phyloP scores from a whole-genome alignment of 768 basidiomycete species.

The button mushroom (Agaricus bisporus) region DNA sequence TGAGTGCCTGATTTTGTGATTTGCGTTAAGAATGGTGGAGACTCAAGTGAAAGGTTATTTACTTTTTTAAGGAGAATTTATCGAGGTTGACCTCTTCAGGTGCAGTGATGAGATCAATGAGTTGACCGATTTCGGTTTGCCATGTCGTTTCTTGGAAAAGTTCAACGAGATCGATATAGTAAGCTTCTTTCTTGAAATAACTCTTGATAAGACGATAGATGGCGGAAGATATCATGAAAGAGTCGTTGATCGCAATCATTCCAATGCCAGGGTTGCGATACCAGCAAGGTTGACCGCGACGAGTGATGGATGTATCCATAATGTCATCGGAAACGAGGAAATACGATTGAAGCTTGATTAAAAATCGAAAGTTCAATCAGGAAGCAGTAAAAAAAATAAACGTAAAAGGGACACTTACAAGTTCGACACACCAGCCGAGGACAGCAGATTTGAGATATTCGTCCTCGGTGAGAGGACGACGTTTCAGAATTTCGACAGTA shows the following conservation, averaged over 20 bases:
- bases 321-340: constrained; percentile 98
- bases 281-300: constrained; percentile 95
- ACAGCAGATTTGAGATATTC: constrained; percentile 88
- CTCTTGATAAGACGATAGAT: constrained; percentile 89
- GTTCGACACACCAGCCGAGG: constrained; percentile 93
- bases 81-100: constrained; percentile 88
- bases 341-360: constrained; percentile 82
- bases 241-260: constrained; percentile 90
- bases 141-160: constrained; percentile 87
- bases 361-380: background rate
- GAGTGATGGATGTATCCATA: constrained; percentile 93
- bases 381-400: background rate
- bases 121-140: constrained; percentile 94
- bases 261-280: constrained; percentile 63
- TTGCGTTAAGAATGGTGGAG: background rate
- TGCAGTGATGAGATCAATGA: constrained; percentile 94
- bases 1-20: constrained; percentile 53
- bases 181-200: constrained; percentile 40
- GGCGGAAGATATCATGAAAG: constrained; percentile 92
- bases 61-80: constrained; percentile 87
- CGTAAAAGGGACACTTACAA: constrained; percentile 46
- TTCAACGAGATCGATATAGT: constrained; percentile 88
- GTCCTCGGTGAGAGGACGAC: constrained; percentile 60
- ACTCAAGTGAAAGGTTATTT: constrained; percentile 15
- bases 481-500: constrained; percentile 83